Evolutionary conservation across 2,329 filamentous ascomycete species (phyloP), one percentile per base, ranked within the genome.

Genomic region (Fusarium brachygibbosum): DNA sequence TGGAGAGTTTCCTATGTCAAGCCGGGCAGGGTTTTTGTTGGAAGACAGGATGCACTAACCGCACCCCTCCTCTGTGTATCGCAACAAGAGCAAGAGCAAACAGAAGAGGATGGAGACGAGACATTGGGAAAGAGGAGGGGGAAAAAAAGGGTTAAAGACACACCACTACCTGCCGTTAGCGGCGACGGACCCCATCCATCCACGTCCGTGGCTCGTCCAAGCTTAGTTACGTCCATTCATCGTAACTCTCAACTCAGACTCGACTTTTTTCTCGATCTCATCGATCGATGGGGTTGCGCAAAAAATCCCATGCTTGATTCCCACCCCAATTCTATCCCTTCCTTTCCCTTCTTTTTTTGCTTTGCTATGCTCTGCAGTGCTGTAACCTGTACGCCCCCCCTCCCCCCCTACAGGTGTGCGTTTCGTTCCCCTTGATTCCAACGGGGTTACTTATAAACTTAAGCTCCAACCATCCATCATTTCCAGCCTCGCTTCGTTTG

Each of bases 261-360:
- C 65, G 55, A 63, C 65, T 52, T 59, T 64, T 73, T 70, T 74
- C 68, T 78, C 77, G 77, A 78, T 79, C 73, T 58, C 70, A 74
- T 78, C 77, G 77, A 79, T 79, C 77, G 73, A 76, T 76, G 75
- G 76, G 70, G 75, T 77, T 75, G 74, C 71, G 72, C 71, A 75
- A 73, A 67, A 69, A 74, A 67, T 69, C 74, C 64, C 71, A 67
- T 72, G 70, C 75, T 51, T 72, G 67, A 41, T 67, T 69, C 65
- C 72, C 69, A 76, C 72, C 69, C 62, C 32, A 63, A 63, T 76
- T 63, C 66, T 63, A 71, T 73, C 71, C 63, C 38, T 63, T 54
- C 61, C 52, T 67, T 67, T 42, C 49, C 42, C 60, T 52, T 56
- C 60, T 65, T 55, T 66, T 66, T 58, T 51, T 34, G 19, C 45